Base-by-base conservation (phyloP, 2,329 filamentous ascomycete genomes). In the Aureobasidium lini region DNA sequence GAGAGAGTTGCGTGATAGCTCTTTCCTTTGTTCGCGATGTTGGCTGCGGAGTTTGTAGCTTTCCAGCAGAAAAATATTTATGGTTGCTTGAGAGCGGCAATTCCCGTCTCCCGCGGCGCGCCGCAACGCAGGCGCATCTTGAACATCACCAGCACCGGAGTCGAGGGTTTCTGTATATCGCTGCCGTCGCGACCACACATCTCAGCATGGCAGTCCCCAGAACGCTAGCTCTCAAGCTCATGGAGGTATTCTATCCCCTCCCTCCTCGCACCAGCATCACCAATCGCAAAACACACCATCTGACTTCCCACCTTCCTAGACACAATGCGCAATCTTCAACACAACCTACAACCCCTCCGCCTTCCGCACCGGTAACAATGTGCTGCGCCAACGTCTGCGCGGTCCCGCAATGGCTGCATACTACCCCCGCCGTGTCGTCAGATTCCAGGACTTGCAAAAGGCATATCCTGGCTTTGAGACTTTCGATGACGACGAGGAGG, bases 241-340 rank as follows among this genome's bases (percentile, higher is more conserved):
- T 93, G 79, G 91, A 90, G 86, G 91, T 90, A 75, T 47, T 66
- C 46, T 32, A 9, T 8, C 8, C 15, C n/a, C 23, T 40, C 13
- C 31, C 47, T 48, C 39, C 23, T 29, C 29, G 23, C 36, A 13
- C n/a, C 46, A 31, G 34, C 28, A 28, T n/a, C 15, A 11, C 23
- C 13, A 42, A 54, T 15, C 50, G 15, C 28, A 42, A 32, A 37
- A 40, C 49, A 52, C 10, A 13, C 8, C 23, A n/a, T 42, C 39
- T 42, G n/a, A 39, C 23, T 31, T 23, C 23, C 15, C 4, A 37
- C 18, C 29, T 11, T 23, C 44, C 44, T 67, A 96, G 92, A 83
- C 84, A 70, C 91, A 92, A 87, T 96, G 90, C 81, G 84, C 86
- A 72, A 84, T 97, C 77, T 99, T 97, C 80, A 87, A 86, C 69